phyloP scores from a whole-genome alignment of 371 early-diverging fungal genomes.

The Rhizopus arrhizus region DNA sequence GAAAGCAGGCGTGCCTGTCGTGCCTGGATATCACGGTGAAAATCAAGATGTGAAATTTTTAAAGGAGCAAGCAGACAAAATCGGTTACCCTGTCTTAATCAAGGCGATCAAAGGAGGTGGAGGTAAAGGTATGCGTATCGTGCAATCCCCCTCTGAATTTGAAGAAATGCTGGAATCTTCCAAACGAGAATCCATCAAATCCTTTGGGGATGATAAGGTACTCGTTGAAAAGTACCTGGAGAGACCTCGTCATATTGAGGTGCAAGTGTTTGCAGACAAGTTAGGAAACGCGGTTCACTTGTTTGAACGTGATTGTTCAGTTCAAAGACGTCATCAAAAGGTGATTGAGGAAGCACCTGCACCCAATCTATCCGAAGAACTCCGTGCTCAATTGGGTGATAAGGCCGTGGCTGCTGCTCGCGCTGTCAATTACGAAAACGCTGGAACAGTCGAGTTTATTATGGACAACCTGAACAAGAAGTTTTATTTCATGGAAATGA shows the following conservation, averaged over 20 bases:
- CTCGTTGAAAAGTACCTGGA: conserved; percentile 90
- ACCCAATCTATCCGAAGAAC: conserved; percentile 74
- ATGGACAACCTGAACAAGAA: conserved; percentile 84
- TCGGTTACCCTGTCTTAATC: conserved; percentile 94
- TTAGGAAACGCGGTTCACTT: conserved; percentile 88
- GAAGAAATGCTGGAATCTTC: conserved; percentile 84
- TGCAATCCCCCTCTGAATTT: conserved; percentile 76
- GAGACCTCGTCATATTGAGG: conserved; percentile 92
- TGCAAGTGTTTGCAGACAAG: conserved; percentile 95
- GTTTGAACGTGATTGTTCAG: conserved; percentile 97
- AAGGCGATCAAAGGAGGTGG: conserved; percentile 98
- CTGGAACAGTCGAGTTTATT: conserved; percentile 98
- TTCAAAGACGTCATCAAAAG: conserved; percentile 98
- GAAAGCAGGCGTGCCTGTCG: conserved; percentile 86
- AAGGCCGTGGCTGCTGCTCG: conserved; percentile 93
- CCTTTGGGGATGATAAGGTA: conserved; percentile 90
- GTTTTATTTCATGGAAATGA: conserved; percentile 99
- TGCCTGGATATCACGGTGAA: conserved; percentile 95
- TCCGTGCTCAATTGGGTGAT: conserved; percentile 78
- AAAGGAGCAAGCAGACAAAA: conserved; percentile 76
- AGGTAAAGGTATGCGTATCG: conserved; percentile 96
- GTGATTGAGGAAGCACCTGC: conserved; percentile 87
- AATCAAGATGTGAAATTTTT: conserved; percentile 79
- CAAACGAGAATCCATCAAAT: conserved; percentile 83
- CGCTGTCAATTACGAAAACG: conserved; percentile 90